Base-by-base conservation (phyloP, 441 rosid genomes). In the Adansonia grandidieri region DNA sequence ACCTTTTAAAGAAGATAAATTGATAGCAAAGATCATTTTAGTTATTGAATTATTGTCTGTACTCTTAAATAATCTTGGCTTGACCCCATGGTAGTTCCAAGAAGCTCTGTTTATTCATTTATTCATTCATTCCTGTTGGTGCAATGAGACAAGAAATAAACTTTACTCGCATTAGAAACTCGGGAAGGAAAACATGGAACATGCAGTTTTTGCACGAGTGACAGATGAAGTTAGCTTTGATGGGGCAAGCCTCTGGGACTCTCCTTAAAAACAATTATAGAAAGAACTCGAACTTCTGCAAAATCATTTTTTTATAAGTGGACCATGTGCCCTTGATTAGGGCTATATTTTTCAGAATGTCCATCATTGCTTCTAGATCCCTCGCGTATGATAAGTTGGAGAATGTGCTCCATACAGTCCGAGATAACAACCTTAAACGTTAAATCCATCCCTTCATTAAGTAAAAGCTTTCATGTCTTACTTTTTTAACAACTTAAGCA, bases 281-380 rank as follows among this genome's bases (percentile, higher is more conserved):
- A 66, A 67, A 15, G n/a, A 17, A 10, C n/a, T 28, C 20, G 0
- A 51, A 15, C 9, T 1, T 15, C 2, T 22, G 42, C 17, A 15
- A 15, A 14, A 15, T 71, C 45, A 32, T 2, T 51, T 50, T 50
- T 37, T 28, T 10, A 32, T 71, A n/a, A 14, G 24, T 71, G 74
- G 74, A 28, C 45, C 47, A 28, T 15, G 45, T 51, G 61, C 6
- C 15, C 5, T 14, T 71, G 9, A 3, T 28, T 9, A 28, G 22
- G 45, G 45, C 40, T 69, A 24, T 13, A 22, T 32, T 32, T 22
- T 22, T 61, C n/a, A 61, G 65, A 24, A 44, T 42, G 14, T 17
- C 9, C 51, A 67, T 64, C 47, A 37, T 61, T 61, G 65, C 65
- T 24, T 61, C 65, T 9, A 61, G 65, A 61, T 5, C 65, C 40